phyloP scores from a whole-genome alignment of 164 flowering plant species.

The Macadamia tetraphylla region DNA sequence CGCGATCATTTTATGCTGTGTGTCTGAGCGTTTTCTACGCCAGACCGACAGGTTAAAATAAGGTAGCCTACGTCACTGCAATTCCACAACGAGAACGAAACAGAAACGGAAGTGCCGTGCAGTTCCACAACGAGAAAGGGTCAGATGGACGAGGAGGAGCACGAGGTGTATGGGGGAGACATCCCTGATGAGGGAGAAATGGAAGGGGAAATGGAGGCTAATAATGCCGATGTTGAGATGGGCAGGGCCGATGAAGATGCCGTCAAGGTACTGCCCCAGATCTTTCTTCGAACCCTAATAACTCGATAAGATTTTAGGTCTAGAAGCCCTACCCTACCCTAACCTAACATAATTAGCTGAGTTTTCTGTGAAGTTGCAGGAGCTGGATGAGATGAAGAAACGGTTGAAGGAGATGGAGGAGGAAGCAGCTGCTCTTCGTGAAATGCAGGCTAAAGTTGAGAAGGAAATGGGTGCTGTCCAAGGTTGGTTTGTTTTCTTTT shows the following conservation, averaged over 20 bases:
- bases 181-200: slow-evolving; percentile 23
- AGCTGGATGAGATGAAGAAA: slow-evolving; percentile 36
- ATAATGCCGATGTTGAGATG: slow-evolving; percentile 16
- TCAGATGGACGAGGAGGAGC: slow-evolving; percentile 7
- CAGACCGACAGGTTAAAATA: no score
- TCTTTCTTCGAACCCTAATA: no score
- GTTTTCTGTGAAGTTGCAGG: slow-evolving; percentile 9
- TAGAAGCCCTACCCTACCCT: not conserved
- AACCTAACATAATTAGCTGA: not conserved
- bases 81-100: no score
- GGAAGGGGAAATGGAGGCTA: slow-evolving; percentile 24
- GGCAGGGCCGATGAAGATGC: slow-evolving; percentile 16
- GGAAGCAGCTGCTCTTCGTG: slow-evolving; percentile 31
- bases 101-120: no score
- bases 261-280: slow-evolving; percentile 6
- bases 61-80: no score
- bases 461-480: slow-evolving; percentile 32
- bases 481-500: slow-evolving; percentile 14
- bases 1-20: no score
- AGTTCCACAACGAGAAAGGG: not conserved
- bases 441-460: slow-evolving; percentile 38
- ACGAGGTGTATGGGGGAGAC: slow-evolving; percentile 32
- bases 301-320: no score
- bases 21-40: no score
- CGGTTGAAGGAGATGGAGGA: slow-evolving; percentile 38